A percentile compares a stretch with the other conserved stretches of the same genome.
These are phyloP conservation scores for Pseudonitzschia multiseries DNA, from an alignment of 108 stramenopile genomes.

Conservation along the genomic window DNA sequence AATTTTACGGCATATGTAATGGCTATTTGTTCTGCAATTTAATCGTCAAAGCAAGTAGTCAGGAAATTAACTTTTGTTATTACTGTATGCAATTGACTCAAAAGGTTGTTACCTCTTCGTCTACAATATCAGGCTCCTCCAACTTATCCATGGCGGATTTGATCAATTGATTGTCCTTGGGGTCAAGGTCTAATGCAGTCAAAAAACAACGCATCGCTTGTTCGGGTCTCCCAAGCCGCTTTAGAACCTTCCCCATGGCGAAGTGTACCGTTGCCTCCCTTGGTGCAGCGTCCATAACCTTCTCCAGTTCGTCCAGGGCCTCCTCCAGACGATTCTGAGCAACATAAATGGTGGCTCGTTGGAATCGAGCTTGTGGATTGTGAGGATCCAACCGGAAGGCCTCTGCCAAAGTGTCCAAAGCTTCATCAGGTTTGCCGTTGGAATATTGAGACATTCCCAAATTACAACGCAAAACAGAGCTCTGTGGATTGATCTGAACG, in stretches of 20 bases:
- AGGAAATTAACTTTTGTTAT: neutral
- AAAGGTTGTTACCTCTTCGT: conserved; percentile 79
- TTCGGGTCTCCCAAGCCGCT: conserved; percentile 86
- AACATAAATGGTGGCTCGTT: conserved; percentile 91
- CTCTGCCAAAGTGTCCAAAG: conserved; percentile 83
- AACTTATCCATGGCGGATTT: conserved; percentile 89
- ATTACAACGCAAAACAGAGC: conserved; percentile 90
- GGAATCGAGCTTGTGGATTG: conserved; percentile 96
- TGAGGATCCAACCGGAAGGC: conserved; percentile 84
- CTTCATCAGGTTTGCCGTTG: conserved; percentile 85
- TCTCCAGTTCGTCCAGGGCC: conserved; percentile 85
- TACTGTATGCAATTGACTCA: conserved; percentile 20
- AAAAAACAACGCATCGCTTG: conserved; percentile 92
- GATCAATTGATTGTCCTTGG: conserved; percentile 94
- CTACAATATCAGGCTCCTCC: conserved; percentile 80
- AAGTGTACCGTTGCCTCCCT: conserved; percentile 93
- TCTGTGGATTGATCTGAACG: conserved; percentile 83
- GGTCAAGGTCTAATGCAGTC: conserved; percentile 94
- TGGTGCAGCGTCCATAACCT: conserved; percentile 90
- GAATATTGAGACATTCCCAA: conserved; percentile 94
- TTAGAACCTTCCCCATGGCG: conserved; percentile 93
- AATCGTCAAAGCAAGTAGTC: too few species aligned
- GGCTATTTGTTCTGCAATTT: too few species aligned
- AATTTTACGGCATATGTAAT: too few species aligned
- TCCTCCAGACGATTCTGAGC: conserved; percentile 86